Percentiles rank a stretch among this genome's conserved stretches.
These are phyloP conservation scores for Penicillium pulvis DNA, from an alignment of 495 filamentous ascomycete genomes.

Conservation along the genomic window DNA sequence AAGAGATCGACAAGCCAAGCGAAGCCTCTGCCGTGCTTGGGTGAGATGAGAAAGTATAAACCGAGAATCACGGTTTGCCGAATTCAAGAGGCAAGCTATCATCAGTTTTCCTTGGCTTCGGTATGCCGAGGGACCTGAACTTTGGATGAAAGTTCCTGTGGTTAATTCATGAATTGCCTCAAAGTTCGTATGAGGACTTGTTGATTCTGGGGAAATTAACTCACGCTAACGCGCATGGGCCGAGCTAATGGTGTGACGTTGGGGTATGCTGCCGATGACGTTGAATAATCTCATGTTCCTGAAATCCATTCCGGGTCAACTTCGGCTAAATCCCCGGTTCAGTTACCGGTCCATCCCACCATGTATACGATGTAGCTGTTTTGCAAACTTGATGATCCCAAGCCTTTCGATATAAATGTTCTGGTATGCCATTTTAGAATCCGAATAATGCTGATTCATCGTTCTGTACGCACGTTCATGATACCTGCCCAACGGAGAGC, in stretches of 20 bases:
- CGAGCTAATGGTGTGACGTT: slow-evolving; percentile 1
- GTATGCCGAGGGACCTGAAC: neutral
- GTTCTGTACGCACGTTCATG: no score
- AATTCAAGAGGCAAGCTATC: neutral
- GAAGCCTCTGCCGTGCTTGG: neutral
- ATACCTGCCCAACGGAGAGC: neutral
- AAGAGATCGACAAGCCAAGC: slow-evolving; percentile 6
- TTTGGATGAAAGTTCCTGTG: neutral
- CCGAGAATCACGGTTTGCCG: neutral
- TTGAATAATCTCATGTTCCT: neutral
- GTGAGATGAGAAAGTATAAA: neutral
- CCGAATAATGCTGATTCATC: no score
- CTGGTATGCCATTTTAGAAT: no score
- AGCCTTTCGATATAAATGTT: no score
- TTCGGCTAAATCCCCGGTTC: slow-evolving; percentile 2
- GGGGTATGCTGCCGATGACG: neutral
- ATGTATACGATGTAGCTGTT: no score
- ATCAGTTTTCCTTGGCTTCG: neutral
- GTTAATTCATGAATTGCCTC: neutral
- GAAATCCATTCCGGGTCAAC: slow-evolving; percentile 1
- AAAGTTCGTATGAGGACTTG: neutral
- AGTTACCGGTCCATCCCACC: no score
- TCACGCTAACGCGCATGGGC: neutral
- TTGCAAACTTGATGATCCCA: no score
- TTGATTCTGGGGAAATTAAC: neutral